Evolutionary conservation across 345 rosid species (phyloP).

Genomic region (Sonneratia caseolaris): DNA sequence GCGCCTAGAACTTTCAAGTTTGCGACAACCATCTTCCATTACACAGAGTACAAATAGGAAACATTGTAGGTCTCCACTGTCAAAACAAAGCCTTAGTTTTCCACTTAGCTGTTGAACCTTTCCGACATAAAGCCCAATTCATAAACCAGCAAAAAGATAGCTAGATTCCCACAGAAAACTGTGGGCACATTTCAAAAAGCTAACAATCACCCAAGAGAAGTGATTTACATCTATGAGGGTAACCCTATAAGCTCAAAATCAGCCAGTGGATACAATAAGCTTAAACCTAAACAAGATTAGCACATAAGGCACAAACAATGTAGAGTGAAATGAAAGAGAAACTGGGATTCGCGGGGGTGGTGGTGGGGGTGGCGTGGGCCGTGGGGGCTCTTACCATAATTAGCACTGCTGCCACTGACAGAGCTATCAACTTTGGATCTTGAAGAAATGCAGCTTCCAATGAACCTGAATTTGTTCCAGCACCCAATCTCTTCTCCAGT

Average conservation of each 20-base stretch:
- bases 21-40: too few relatives aligned
- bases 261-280: background rate
- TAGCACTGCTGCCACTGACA: conserved; percentile 36
- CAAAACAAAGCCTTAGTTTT: too few relatives aligned
- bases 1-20: too few relatives aligned
- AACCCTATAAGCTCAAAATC: background rate
- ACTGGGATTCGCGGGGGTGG: background rate
- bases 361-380: too few relatives aligned
- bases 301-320: background rate
- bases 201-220: background rate
- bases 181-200: background rate
- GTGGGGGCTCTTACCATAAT: conserved; percentile 22
- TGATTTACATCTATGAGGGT: background rate
- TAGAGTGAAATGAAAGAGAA: background rate
- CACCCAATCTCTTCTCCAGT: conserved; percentile 41
- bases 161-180: background rate
- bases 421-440: conserved; percentile 83
- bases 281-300: background rate
- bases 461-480: conserved; percentile 45
- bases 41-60: too few relatives aligned
- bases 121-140: too few relatives aligned
- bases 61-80: background rate
- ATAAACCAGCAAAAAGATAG: too few relatives aligned
- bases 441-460: conserved; percentile 56
- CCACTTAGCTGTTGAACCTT: too few relatives aligned